A percentile compares a stretch with the other conserved stretches of the same genome.
Conservation (phyloP, 495 filamentous ascomycete genomes). For the Thozetella sp. region DNA sequence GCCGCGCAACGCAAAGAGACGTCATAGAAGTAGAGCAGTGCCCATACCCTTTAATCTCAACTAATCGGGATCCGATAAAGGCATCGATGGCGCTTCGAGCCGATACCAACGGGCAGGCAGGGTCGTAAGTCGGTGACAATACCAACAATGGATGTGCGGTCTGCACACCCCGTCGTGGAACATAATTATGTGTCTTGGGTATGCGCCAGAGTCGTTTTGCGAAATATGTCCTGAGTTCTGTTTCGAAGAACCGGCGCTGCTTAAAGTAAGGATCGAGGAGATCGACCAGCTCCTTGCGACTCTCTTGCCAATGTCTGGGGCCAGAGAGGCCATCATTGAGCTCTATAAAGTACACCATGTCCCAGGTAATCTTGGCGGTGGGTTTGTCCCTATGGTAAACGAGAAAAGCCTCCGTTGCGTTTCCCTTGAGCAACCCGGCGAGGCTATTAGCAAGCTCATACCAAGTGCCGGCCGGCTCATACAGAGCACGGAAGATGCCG, state of each 20-base stretch:
- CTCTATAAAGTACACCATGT: constrained; percentile 19
- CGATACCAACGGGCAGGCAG: constrained; percentile 41
- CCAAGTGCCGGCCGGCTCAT: constrained; percentile 39
- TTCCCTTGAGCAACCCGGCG: constrained; percentile 34
- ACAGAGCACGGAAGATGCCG: constrained; percentile 37
- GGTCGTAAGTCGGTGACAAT: constrained; percentile 43
- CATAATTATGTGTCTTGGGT: constrained; percentile 37
- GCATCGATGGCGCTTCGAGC: constrained; percentile 35
- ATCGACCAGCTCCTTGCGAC: constrained; percentile 20
- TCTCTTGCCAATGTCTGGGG: constrained; percentile 22
- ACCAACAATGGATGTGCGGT: constrained; percentile 41
- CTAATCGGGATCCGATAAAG: constrained; percentile 37
- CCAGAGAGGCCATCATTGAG: constrained; percentile 35
- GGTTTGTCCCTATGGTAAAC: constrained; percentile 22
- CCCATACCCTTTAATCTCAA: constrained; percentile 46
- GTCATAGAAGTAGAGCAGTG: constrained; percentile 41
- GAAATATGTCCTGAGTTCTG: constrained; percentile 24
- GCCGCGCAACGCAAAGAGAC: constrained; percentile 35
- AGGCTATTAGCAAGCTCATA: constrained; percentile 31
- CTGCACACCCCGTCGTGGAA: constrained; percentile 27
- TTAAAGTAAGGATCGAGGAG: constrained; percentile 26
- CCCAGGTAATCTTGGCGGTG: constrained; percentile 9
- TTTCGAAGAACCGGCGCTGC: constrained; percentile 18
- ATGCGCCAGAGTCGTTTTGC: constrained; percentile 37
- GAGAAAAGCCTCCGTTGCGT: constrained; percentile 38